Conservation (phyloP, 1,284 basidiomycete genomes). For the Hypsizygus ulmarius region DNA sequence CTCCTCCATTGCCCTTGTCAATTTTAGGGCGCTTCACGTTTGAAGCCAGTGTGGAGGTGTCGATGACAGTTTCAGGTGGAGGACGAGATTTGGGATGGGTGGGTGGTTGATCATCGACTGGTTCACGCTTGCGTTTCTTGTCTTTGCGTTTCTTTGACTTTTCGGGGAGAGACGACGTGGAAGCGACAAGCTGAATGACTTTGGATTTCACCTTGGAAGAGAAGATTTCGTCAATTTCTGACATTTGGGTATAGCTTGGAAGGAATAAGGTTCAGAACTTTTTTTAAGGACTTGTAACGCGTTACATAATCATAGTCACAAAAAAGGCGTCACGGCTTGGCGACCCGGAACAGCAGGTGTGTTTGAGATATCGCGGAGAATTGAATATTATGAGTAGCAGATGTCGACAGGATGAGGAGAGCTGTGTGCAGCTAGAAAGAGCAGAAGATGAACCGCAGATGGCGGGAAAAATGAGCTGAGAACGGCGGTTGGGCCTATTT, state of each 20-base stretch:
- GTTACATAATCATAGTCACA: conserved; percentile 9
- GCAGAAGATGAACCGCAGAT: not conserved
- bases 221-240: conserved; percentile 82
- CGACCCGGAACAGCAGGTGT: not conserved
- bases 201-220: conserved; percentile 48
- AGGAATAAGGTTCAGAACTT: conserved; percentile 1
- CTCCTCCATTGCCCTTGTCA: conserved; percentile 20
- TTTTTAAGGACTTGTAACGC: not conserved
- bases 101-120: conserved; percentile 9
- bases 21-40: conserved; percentile 35
- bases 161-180: conserved; percentile 23
- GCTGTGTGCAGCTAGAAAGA: not conserved
- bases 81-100: conserved; percentile 28
- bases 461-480: not conserved
- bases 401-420: not conserved
- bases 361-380: not conserved
- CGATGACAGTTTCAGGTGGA: conserved; percentile 57
- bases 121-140: conserved; percentile 32
- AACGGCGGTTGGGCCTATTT: conserved; percentile 11
- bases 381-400: too few relatives aligned
- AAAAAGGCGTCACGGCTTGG: conserved; percentile 3
- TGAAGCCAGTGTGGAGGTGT: conserved; percentile 43
- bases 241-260: conserved; percentile 35
- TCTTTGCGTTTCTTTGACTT: conserved; percentile 45
- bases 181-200: conserved; percentile 18